phyloP scores from a whole-genome alignment of 2,329 filamentous ascomycete genomes.

The Fusarium transvaalense region DNA sequence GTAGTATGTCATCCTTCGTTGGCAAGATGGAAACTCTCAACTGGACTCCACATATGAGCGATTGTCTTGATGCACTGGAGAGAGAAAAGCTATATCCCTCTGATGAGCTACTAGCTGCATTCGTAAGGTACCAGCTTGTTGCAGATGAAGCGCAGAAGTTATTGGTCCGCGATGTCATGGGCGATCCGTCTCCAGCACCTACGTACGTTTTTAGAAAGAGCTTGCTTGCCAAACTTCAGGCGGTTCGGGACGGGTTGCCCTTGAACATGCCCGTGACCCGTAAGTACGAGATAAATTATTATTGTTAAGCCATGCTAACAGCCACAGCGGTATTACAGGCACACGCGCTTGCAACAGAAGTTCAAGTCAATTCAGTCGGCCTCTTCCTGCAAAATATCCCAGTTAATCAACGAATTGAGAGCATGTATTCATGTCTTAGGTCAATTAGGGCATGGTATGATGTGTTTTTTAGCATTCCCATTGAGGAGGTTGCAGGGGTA shows the following conservation, averaged over 20 bases:
- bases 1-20: constrained; percentile 56
- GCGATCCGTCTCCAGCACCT: constrained; percentile 46
- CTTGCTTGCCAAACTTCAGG: constrained; percentile 48
- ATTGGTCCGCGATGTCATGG: constrained; percentile 49
- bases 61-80: constrained; percentile 63
- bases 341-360: constrained; percentile 50
- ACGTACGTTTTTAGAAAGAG: constrained; percentile 52
- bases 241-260: constrained; percentile 45
- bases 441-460: constrained; percentile 55
- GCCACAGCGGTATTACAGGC: constrained; percentile 49
- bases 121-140: constrained; percentile 56
- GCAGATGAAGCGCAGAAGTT: constrained; percentile 55
- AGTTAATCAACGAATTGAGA: constrained; percentile 50
- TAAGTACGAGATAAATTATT: constrained; percentile 36
- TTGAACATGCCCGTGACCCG: constrained; percentile 45
- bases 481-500: constrained; percentile 49
- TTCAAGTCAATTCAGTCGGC: constrained; percentile 52
- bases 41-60: constrained; percentile 71
- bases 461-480: constrained; percentile 52
- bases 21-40: constrained; percentile 63
- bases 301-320: constrained; percentile 10
- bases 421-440: constrained; percentile 54
- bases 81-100: constrained; percentile 60
- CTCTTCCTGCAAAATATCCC: constrained; percentile 52
- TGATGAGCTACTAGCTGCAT: constrained; percentile 61